A percentile compares a stretch with the other conserved stretches of the same genome.
phyloP scores from a whole-genome alignment of 805 yeast genomes.

The Sugiyamaella boreocaroliniensis region DNA sequence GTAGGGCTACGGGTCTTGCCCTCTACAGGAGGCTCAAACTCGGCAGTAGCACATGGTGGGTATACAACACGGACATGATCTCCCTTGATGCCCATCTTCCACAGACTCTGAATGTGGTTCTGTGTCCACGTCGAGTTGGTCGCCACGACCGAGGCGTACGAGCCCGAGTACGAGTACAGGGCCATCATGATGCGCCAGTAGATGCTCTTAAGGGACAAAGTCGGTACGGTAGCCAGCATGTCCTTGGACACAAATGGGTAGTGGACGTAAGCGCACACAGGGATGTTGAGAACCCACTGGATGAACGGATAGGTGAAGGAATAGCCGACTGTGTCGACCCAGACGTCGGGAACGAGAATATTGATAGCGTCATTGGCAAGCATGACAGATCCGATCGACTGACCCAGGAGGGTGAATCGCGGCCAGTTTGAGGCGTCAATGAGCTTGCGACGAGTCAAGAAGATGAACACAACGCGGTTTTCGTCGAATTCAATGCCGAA shows the following conservation, averaged over 20 bases:
- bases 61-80: constrained; percentile 48
- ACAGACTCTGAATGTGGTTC: constrained; percentile 60
- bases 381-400: constrained; percentile 70
- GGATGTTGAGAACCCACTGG: constrained; percentile 50
- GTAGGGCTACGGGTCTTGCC: constrained; percentile 19
- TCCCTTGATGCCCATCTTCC: constrained; percentile 43
- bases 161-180: constrained; percentile 60
- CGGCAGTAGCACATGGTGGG: constrained; percentile 85
- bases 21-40: constrained; percentile 30
- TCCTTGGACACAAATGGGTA: constrained; percentile 87
- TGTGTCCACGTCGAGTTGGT: constrained; percentile 92
- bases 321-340: constrained; percentile 90
- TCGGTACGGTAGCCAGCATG: constrained; percentile 49
- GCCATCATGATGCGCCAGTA: constrained; percentile 71
- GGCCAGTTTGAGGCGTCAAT: constrained; percentile 75
- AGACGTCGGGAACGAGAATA: constrained; percentile 72
- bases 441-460: constrained; percentile 46
- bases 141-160: constrained; percentile 55
- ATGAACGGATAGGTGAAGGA: constrained; percentile 79
- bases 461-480: constrained; percentile 53
- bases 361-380: constrained; percentile 65
- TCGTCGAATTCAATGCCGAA: constrained; percentile 47
- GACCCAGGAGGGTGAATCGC: constrained; percentile 75
- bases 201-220: constrained; percentile 36
- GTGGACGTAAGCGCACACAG: constrained; percentile 85